Conservation (phyloP, 1,284 basidiomycete species). For the Ustilago bromivora region DNA sequence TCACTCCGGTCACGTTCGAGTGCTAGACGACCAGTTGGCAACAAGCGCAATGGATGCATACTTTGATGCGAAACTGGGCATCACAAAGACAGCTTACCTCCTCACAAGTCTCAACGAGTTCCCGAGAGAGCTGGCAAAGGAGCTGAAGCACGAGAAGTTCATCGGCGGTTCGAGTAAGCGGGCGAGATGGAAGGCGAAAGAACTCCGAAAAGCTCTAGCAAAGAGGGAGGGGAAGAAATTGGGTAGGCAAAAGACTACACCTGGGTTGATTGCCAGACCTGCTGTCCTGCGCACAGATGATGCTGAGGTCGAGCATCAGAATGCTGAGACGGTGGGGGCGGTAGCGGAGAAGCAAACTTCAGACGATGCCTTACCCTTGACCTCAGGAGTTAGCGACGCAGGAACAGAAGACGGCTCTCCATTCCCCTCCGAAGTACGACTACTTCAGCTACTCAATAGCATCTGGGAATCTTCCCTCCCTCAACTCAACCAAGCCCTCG, state of each 20-base stretch:
- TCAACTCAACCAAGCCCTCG: slow-evolving; percentile 35
- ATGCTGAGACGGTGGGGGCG: neutral
- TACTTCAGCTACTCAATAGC: slow-evolving; percentile 37
- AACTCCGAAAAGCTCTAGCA: slow-evolving; percentile 33
- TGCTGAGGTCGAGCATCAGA: neutral
- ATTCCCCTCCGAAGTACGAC: slow-evolving; percentile 42
- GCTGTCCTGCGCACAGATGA: slow-evolving; percentile 17
- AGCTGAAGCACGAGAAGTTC: slow-evolving; percentile 49
- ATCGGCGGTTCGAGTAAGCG: slow-evolving; percentile 41
- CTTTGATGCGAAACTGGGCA: slow-evolving; percentile 42
- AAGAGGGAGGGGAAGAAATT: slow-evolving; percentile 40
- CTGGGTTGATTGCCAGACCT: slow-evolving; percentile 30
- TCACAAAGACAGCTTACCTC: slow-evolving; percentile 41
- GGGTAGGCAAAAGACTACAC: slow-evolving; percentile 39
- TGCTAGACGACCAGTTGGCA: slow-evolving; percentile 18
- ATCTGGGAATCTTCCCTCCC: slow-evolving; percentile 38
- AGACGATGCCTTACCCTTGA: slow-evolving; percentile 2
- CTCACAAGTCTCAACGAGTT: slow-evolving; percentile 27
- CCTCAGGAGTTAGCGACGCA: slow-evolving; percentile 22
- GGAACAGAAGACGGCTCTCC: slow-evolving; percentile 37
- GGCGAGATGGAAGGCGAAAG: slow-evolving; percentile 44
- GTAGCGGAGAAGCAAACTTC: neutral
- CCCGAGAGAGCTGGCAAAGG: slow-evolving; percentile 33
- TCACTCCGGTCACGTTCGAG: slow-evolving; percentile 49
- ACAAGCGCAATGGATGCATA: slow-evolving; percentile 21